Base-by-base conservation (phyloP, 495 filamentous ascomycete species). In the Xylaria nigripes region DNA sequence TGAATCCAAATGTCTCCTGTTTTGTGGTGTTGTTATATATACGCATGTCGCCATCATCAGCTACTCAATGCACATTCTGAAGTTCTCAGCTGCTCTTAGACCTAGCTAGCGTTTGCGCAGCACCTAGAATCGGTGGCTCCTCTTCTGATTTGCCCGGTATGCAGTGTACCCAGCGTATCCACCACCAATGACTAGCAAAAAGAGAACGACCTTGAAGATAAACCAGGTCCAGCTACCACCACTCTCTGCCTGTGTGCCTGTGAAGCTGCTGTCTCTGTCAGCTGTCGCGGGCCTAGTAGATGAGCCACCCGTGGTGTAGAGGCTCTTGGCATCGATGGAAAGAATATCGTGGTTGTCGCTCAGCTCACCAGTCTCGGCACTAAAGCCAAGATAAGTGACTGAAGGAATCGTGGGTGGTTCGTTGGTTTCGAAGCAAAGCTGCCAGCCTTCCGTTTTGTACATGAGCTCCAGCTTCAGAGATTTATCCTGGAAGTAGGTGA, bases 321-420 rank as follows among this genome's bases (percentile, higher is more conserved):
- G 77, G 67, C 96, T 97, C 77, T 87, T 86, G 36, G 91, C 82
- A 54, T 85, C 74, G 68, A 99, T 80, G 50, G 80, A 85, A 69
- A 97, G 85, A 69, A 99, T 94, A 69, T 99, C 94, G 80, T 95
- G 90, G 77, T 96, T 95, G 70, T 99, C 94, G 68, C 81, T 88
- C 60, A 99, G 79, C 72, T 99, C 94, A 61, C 94, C 94, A 23
- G 91, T 96, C 76, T 97, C 90, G 40, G 91, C 90, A 52, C 82
- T 88, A 73, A 99, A 95, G 61, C 94, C 94, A 13, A 99, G 81
- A 72, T 99, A 99, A 19, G 89, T 82, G 30, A 96, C 88, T 18
- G 86, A 81, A 40, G 94, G 94, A 52, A 99, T 85, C 59, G 85
- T 84, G 56, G 90, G 83, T 5, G 80, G 76, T 61, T 84, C 79